A percentile compares a stretch with the other conserved stretches of the same genome.
Evolutionary conservation across 2,329 filamentous ascomycete genomes (phyloP).

Genomic region (Xylaria sp.): DNA sequence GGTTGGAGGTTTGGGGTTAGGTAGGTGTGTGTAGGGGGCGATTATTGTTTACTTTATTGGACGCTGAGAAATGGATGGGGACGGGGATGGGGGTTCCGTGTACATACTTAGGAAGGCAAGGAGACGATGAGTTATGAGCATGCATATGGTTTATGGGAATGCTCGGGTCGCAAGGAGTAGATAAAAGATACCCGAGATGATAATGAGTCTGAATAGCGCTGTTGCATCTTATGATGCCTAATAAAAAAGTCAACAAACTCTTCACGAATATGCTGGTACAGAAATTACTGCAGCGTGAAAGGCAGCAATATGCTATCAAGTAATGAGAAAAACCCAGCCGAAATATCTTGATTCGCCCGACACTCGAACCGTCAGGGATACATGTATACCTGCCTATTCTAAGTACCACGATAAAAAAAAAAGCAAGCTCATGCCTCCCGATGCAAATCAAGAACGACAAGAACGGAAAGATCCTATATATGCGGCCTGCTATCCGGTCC

Average conservation of each 20-base stretch:
- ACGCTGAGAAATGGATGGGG: background rate
- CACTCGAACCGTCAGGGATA: background rate
- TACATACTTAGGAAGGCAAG: background rate
- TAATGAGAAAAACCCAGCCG: background rate
- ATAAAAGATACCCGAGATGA: background rate
- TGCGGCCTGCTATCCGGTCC: conserved; percentile 6
- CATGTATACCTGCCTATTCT: conserved; percentile 1
- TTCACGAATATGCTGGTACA: too few species aligned
- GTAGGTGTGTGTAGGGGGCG: background rate
- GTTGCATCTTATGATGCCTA: background rate
- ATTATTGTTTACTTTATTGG: background rate
- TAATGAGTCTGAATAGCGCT: background rate
- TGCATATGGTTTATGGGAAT: background rate
- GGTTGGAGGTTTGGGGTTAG: conserved; percentile 10
- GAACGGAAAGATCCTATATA: conserved; percentile 7
- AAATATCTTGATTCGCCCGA: conserved; percentile 8
- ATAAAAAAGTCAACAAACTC: background rate
- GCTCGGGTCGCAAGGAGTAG: background rate
- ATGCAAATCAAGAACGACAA: conserved; percentile 11
- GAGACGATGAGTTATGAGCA: background rate
- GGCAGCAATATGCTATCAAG: background rate
- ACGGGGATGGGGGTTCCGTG: background rate
- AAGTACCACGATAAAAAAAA: background rate
- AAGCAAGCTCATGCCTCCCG: background rate
- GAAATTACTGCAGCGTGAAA: too few species aligned